Evolutionary conservation across 2,329 filamentous ascomycete species (phyloP).

Genomic region (Xylaria sp.): DNA sequence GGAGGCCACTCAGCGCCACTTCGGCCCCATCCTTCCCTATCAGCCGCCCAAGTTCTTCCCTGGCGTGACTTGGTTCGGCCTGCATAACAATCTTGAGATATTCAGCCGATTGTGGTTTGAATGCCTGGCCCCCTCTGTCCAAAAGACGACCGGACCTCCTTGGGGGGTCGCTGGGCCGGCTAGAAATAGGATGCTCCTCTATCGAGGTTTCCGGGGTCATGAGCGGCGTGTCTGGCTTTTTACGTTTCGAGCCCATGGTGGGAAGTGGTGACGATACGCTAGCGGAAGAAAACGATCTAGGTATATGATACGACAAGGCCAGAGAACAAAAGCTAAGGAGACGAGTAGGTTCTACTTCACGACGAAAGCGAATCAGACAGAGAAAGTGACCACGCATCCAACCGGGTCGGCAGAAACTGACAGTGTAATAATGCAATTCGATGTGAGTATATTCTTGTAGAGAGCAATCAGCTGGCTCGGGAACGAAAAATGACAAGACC

Average conservation of each 20-base stretch:
- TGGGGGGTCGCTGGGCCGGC: slow-evolving; percentile 9
- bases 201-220: slow-evolving; percentile 17
- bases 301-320: slow-evolving; percentile 34
- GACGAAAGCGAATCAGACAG: slow-evolving; percentile 37
- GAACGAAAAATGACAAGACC: not conserved
- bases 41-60: slow-evolving; percentile 23
- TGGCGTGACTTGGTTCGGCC: not conserved
- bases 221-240: slow-evolving; percentile 46
- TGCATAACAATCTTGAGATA: not conserved
- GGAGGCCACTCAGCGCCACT: slow-evolving; percentile 57
- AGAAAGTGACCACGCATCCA: slow-evolving; percentile 41
- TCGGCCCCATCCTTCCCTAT: slow-evolving; percentile 50
- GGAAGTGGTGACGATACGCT: not conserved
- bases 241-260: slow-evolving; percentile 56
- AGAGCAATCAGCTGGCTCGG: slow-evolving; percentile 1
- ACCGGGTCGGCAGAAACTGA: slow-evolving; percentile 6
- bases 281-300: not conserved
- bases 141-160: slow-evolving; percentile 44
- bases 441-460: not conserved
- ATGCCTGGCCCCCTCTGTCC: slow-evolving; percentile 30
- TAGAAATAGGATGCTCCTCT: slow-evolving; percentile 17
- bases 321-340: slow-evolving; percentile 36
- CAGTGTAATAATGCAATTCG: not conserved
- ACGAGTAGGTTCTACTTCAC: slow-evolving; percentile 26
- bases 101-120: not conserved